Evolutionary conservation across 257 asterid species (phyloP), one percentile per base, ranked within the genome.

Genomic region (Rehmannia glutinosa): DNA sequence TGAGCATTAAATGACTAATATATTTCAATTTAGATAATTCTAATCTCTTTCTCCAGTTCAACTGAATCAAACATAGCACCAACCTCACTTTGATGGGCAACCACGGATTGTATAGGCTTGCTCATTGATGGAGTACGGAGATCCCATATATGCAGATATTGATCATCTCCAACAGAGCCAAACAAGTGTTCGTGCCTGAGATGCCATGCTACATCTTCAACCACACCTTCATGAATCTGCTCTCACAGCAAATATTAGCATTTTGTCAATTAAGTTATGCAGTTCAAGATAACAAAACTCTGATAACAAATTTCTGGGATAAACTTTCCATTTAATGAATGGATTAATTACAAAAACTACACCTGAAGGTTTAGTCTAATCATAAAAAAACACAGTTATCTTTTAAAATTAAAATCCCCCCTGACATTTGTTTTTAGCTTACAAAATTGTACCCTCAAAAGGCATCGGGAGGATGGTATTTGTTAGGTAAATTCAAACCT

Each of bases 81-180:
- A 62, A 87, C 98, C 97, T 92, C 96, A 49, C 96, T 87, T 75
- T 90, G 91, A 83, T 92, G 98, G 74, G 98, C 98, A 70, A 90
- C 80, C 38, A 92, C 98, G 73, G 97, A 92, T 54, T 92, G 96
- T 62, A 78, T 74, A 53, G 98, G 98, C 76, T 87, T 92, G 82
- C 72, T 80, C 47, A 72, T 68, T 33, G 90, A 63, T 70, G 90
- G 83, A 64, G 88, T 56, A 24, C 98, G 96, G 30, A 86, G 85
- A 83, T 90, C 98, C 93, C 96, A 84, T 59, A 90, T 58, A 61
- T 88, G 90, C 73, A 92, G 81, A 78, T 87, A 85, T 47, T 82
- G 95, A 78, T 92, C 97, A 81, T 92, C 97, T 70, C 98, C 98
- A 80, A 84, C 96, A 5, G 98, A 92, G 65, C 98, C 98, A 87